Evolutionary conservation across 495 filamentous ascomycete species (phyloP).

Genomic region (Xylaria intraflava): DNA sequence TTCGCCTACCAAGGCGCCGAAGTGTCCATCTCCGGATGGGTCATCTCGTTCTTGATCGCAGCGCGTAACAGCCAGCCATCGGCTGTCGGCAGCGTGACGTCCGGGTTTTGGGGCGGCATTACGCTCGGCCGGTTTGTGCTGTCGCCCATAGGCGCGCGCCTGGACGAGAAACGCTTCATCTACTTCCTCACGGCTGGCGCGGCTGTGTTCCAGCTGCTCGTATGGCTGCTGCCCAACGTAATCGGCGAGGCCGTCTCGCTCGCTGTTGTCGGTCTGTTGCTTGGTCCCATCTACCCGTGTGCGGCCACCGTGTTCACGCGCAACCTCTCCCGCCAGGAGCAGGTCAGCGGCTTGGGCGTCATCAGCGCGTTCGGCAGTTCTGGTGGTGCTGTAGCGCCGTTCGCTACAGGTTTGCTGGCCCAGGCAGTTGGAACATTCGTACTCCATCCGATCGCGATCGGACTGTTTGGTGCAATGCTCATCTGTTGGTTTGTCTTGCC

Average conservation of each 20-base stretch:
- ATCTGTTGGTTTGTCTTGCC: constrained; percentile 58
- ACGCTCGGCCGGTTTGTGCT: constrained; percentile 66
- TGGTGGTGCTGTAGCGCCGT: constrained; percentile 68
- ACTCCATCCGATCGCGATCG: constrained; percentile 65
- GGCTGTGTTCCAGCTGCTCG: constrained; percentile 59
- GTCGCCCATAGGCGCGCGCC: constrained; percentile 50
- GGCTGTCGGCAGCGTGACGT: constrained; percentile 70
- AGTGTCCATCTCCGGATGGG: constrained; percentile 73
- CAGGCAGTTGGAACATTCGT: constrained; percentile 65
- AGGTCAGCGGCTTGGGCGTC: constrained; percentile 60
- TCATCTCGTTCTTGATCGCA: constrained; percentile 70
- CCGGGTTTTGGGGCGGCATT: constrained; percentile 80
- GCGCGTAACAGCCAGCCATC: constrained; percentile 59
- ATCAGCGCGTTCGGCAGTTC: constrained; percentile 67
- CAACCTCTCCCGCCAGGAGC: constrained; percentile 54
- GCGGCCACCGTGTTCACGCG: constrained; percentile 59
- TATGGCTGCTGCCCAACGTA: constrained; percentile 68
- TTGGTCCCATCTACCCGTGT: constrained; percentile 73
- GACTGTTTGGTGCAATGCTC: constrained; percentile 63
- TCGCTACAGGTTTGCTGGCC: constrained; percentile 65
- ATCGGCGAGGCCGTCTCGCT: constrained; percentile 66
- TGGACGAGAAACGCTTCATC: constrained; percentile 66
- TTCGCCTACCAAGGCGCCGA: constrained; percentile 79
- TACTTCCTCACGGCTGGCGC: constrained; percentile 53
- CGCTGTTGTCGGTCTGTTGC: constrained; percentile 63